phyloP scores from a whole-genome alignment of 1,139 yeast genomes.

The Sugiyamaella castrensis region DNA sequence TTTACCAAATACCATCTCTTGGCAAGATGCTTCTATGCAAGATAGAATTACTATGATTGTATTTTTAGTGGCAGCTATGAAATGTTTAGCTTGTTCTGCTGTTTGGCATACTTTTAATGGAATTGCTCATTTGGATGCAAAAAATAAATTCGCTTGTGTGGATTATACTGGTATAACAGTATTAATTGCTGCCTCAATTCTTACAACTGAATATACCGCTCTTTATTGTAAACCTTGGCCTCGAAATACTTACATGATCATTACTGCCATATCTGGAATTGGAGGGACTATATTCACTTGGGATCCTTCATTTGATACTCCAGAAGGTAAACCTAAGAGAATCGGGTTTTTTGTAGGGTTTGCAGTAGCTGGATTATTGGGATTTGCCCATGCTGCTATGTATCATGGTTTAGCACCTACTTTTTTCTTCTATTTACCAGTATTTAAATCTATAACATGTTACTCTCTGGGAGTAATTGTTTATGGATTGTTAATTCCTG shows the following conservation, averaged over 20 bases:
- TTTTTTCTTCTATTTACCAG: constrained; percentile 55
- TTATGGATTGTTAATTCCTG: constrained; percentile 87
- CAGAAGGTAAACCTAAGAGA: constrained; percentile 76
- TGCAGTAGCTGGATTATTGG: constrained; percentile 69
- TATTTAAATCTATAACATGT: constrained; percentile 64
- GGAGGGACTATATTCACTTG: constrained; percentile 80
- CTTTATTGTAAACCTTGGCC: constrained; percentile 59
- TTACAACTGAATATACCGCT: constrained; percentile 80
- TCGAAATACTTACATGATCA: constrained; percentile 49
- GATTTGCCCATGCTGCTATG: constrained; percentile 56
- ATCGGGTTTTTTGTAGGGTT: constrained; percentile 80
- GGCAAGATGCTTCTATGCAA: constrained; percentile 40
- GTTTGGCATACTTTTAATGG: constrained; percentile 92
- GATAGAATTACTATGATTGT: constrained; percentile 59
- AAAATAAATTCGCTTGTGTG: constrained; percentile 82
- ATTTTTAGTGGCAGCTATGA: constrained; percentile 68
- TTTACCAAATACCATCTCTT: constrained; percentile 52
- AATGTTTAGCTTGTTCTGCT: constrained; percentile 74
- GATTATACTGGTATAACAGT: constrained; percentile 95
- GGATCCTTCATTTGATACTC: constrained; percentile 85
- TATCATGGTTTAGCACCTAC: constrained; percentile 58
- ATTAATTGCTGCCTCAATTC: constrained; percentile 83
- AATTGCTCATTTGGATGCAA: constrained; percentile 59
- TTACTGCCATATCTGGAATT: constrained; percentile 65
- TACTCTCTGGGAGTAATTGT: constrained; percentile 81